Base-by-base conservation (phyloP, 495 filamentous ascomycete genomes). In the Penicillium arizonense region DNA sequence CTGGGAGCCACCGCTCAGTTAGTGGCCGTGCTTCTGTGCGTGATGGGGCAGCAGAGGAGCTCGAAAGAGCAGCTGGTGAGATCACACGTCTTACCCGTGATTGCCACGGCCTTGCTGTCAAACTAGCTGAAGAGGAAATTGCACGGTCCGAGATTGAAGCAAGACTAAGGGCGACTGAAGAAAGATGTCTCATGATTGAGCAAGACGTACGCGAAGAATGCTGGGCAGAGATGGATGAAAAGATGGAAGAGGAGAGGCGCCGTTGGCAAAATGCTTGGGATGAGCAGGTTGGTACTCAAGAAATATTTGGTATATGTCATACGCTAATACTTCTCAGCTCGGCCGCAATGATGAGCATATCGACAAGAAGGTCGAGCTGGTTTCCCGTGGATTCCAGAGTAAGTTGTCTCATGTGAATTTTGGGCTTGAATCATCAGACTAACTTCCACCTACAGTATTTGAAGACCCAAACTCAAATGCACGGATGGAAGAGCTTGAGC, bases 171-270 rank as follows among this genome's bases (percentile, higher is more conserved):
- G 78, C 82, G 5, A 78, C 83, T 53, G 86, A 91, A 59, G 87
- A 90, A 35, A 79, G 81, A 45, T 79, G 85, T 41, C 64, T 84
- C 12, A 82, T 86, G 42, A 77, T 96, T 7, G 94, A 98, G 62
- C 83, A 86, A 64, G 86, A 88, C 11, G 82, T 97, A 34, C 85
- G 94, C n/a, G 94, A 96, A 62, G 92, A 96, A 57, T 89, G 90
- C 55, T 90, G 83, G 62, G 73, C 71, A 2, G 94, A 97, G 65
- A 94, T 96, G 78, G 94, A 98, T 61, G 79, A 76, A 46, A 79
- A 80, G 33, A 73, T 96, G 39, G 84, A 86, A 53, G 72, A 81
- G 20, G 90, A 96, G 61, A 82, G 89, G 69, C 77, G 77, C 26
- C 77, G 87, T 16, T 96, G 89, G 89, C 83, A 88, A 57, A 83